These are phyloP conservation scores for Monosporascus ibericus DNA, from an alignment of 2,329 filamentous ascomycete genomes.

Conservation along the genomic window DNA sequence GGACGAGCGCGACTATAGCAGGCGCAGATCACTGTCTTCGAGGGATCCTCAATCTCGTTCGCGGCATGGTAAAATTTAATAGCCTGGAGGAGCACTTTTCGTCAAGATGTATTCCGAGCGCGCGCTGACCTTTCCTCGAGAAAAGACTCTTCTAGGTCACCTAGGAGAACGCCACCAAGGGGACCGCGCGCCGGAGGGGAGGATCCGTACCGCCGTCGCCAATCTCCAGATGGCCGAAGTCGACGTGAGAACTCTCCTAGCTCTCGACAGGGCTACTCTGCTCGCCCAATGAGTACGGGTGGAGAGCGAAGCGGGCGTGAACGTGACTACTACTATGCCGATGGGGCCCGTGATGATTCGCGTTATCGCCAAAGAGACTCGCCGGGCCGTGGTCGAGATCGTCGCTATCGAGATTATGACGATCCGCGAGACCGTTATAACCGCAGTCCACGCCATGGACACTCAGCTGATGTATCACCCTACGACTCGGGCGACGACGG, in stretches of 20 bases:
- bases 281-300: constrained; percentile 3
- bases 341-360: constrained; percentile 6
- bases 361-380: constrained; percentile 14
- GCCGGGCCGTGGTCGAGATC: constrained; percentile 11
- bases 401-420: constrained; percentile 17
- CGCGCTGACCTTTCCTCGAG: constrained; percentile 27
- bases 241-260: constrained; percentile 13
- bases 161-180: constrained; percentile 21
- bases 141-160: constrained; percentile 29
- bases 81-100: constrained; percentile 23
- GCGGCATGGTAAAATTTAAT: constrained; percentile 30
- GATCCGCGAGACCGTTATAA: constrained; percentile 12
- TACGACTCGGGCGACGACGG: constrained; percentile 19
- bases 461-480: constrained; percentile 19
- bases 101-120: constrained; percentile 19
- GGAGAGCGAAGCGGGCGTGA: constrained; percentile 12
- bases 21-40: constrained; percentile 23
- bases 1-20: constrained; percentile 20
- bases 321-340: constrained; percentile 7
- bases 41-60: constrained; percentile 26
- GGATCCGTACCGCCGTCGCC: constrained; percentile 16
- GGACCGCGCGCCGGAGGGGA: constrained; percentile 19
- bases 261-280: constrained; percentile 7
- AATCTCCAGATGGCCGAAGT: constrained; percentile 11
- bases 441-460: constrained; percentile 17